These are phyloP conservation scores for Ostreobium quekettii DNA, from an alignment of 139 green algal species.

Conservation along the genomic window DNA sequence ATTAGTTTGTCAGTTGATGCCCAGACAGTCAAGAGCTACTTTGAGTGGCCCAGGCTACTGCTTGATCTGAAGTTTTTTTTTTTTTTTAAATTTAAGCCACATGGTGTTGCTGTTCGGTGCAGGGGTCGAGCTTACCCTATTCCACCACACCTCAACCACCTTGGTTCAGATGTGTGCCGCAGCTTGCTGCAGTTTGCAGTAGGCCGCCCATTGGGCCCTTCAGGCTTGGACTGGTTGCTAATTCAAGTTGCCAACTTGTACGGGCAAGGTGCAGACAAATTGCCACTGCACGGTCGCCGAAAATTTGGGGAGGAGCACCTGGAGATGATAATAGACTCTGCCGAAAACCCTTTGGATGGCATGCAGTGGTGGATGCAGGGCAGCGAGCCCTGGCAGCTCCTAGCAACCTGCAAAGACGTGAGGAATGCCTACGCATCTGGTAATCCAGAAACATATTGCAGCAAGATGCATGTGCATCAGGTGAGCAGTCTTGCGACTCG, in stretches of 20 bases:
- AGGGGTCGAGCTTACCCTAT: constrained; percentile 91
- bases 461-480: constrained; percentile 65
- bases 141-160: constrained; percentile 89
- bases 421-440: constrained; percentile 38
- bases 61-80: too few relatives aligned
- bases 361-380: constrained; percentile 64
- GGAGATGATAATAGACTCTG: constrained; percentile 41
- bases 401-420: constrained; percentile 87
- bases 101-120: too few relatives aligned
- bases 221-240: constrained; percentile 74
- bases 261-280: constrained; percentile 78
- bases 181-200: constrained; percentile 79
- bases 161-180: constrained; percentile 77
- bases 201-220: constrained; percentile 52
- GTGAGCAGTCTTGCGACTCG: too few relatives aligned
- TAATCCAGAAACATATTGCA: constrained; percentile 55
- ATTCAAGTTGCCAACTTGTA: constrained; percentile 83
- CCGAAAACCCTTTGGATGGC: constrained; percentile 23
- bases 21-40: too few relatives aligned
- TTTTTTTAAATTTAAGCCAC: too few relatives aligned
- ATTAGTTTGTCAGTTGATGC: too few relatives aligned
- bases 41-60: too few relatives aligned
- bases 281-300: constrained; percentile 52
- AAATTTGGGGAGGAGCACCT: constrained; percentile 53
- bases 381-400: constrained; percentile 85